A percentile compares a stretch with the other conserved stretches of the same genome.
Evolutionary conservation across 768 basidiomycete genomes (phyloP).

Genomic region (Auriscalpium vulgare): DNA sequence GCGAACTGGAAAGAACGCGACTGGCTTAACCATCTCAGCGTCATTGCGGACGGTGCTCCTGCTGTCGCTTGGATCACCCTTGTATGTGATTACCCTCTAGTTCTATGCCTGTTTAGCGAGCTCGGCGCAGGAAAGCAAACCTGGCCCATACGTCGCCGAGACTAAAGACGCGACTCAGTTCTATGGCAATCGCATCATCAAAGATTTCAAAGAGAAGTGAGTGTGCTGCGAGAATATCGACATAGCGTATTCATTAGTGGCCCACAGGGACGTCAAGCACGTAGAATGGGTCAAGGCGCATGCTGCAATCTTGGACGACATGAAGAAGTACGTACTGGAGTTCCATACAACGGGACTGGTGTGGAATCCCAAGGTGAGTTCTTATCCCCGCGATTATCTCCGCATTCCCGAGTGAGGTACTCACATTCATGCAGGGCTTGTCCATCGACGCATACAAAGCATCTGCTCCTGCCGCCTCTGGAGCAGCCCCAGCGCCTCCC

Average conservation of each 20-base stretch:
- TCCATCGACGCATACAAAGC: constrained; percentile 45
- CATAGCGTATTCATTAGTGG: not conserved
- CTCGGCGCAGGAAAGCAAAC: constrained; percentile 53
- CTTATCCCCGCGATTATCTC: not conserved
- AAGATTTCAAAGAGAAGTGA: constrained; percentile 90
- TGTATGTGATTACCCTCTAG: constrained; percentile 37
- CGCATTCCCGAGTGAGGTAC: not conserved
- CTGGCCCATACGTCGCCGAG: constrained; percentile 70
- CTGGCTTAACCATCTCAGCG: constrained; percentile 74
- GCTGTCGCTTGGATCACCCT: constrained; percentile 83
- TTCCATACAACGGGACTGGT: constrained; percentile 78
- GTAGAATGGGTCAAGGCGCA: constrained; percentile 83
- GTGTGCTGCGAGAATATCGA: constrained; percentile 21
- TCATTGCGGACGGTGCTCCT: constrained; percentile 75
- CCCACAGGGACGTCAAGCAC: constrained; percentile 73
- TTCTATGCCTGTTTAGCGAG: too few relatives aligned
- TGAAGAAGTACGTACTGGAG: constrained; percentile 77
- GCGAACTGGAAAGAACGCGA: constrained; percentile 71
- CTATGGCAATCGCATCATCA: constrained; percentile 84
- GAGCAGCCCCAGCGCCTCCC: constrained; percentile 32
- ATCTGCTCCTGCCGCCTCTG: constrained; percentile 24
- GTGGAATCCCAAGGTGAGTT: constrained; percentile 80
- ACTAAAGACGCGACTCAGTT: constrained; percentile 82
- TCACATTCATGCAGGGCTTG: constrained; percentile 37
- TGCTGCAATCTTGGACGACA: constrained; percentile 61